Percentiles rank a stretch among this genome's conserved stretches.
Evolutionary conservation across 257 asterid species (phyloP).

Genomic region (Avicennia marina): DNA sequence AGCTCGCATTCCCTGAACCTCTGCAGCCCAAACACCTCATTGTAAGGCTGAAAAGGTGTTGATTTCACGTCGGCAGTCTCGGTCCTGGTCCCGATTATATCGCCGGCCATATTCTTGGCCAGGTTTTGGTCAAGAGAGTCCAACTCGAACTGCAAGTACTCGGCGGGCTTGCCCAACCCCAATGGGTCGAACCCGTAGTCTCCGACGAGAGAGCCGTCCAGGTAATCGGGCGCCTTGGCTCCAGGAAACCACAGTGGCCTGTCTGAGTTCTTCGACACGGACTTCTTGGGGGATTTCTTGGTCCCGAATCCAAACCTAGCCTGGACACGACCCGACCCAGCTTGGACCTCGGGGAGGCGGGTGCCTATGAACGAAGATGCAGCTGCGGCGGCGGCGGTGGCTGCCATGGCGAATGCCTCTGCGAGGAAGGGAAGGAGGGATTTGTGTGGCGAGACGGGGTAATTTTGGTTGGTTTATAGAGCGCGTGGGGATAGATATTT

Average conservation of each 20-base stretch:
- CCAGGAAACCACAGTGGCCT: conserved; percentile 94
- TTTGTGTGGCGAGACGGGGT: conserved; percentile 5
- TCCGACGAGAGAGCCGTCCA: conserved; percentile 80
- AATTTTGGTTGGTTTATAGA: conserved; percentile 37
- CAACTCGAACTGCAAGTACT: conserved; percentile 79
- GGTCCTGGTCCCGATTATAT: conserved; percentile 75
- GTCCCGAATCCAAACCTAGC: conserved; percentile 69
- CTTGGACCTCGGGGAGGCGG: conserved; percentile 54
- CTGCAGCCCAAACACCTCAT: conserved; percentile 84
- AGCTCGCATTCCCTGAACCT: conserved; percentile 95
- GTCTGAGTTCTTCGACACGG: conserved; percentile 35
- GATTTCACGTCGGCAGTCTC: conserved; percentile 61
- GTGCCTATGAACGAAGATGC: conserved; percentile 76
- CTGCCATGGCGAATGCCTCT: conserved; percentile 26
- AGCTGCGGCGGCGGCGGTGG: conserved; percentile 73
- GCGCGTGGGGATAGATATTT: conserved; percentile 40
- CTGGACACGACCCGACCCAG: conserved; percentile 56
- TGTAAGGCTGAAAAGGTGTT: conserved; percentile 89
- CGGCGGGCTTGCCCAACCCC: conserved; percentile 89
- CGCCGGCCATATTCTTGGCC: conserved; percentile 79
- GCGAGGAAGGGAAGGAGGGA: neutral
- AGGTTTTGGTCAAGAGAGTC: conserved; percentile 89
- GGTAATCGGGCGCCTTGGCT: conserved; percentile 73
- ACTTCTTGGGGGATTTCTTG: conserved; percentile 57
- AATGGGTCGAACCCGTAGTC: conserved; percentile 96